Conservation (phyloP, 345 rosid genomes). For the Ailanthus altissimus region DNA sequence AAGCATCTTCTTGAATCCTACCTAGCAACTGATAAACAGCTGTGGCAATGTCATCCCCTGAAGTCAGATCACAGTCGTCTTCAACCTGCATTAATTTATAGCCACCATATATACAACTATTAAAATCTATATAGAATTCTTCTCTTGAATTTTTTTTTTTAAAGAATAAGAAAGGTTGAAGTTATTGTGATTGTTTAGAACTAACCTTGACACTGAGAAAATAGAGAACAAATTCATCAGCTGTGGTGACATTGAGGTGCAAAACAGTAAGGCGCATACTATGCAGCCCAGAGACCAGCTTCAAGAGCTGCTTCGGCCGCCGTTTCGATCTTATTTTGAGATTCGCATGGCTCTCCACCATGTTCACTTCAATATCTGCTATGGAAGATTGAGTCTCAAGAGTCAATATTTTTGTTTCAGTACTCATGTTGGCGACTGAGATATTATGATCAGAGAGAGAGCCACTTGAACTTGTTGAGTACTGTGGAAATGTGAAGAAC, state of each 20-base stretch:
- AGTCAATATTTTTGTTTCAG: constrained; percentile 22
- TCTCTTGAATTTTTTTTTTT: too few species aligned
- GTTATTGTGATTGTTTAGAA: too few species aligned
- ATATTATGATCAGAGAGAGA: constrained; percentile 10
- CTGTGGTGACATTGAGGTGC: constrained; percentile 78
- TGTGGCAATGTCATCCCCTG: constrained; percentile 78
- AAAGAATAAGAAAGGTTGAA: too few species aligned
- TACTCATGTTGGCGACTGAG: constrained; percentile 17
- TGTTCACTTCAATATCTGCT: constrained; percentile 80
- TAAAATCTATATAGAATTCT: too few species aligned
- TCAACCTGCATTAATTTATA: constrained; percentile 61
- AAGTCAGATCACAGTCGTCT: constrained; percentile 71
- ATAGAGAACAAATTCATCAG: constrained; percentile 63
- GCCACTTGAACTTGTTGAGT: constrained; percentile 37
- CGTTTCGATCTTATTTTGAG: constrained; percentile 70
- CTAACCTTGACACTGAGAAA: constrained; percentile 78
- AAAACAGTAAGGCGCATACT: constrained; percentile 64
- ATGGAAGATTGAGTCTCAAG: constrained; percentile 30
- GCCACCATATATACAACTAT: background rate
- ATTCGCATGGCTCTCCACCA: constrained; percentile 83
- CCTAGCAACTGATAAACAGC: constrained; percentile 64
- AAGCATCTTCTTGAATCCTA: constrained; percentile 58
- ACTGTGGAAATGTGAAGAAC: constrained; percentile 69
- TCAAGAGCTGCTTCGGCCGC: constrained; percentile 71
- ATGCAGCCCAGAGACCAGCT: constrained; percentile 65